phyloP scores from a whole-genome alignment of 805 yeast genomes.

The Wickerhamomyces bovis region DNA sequence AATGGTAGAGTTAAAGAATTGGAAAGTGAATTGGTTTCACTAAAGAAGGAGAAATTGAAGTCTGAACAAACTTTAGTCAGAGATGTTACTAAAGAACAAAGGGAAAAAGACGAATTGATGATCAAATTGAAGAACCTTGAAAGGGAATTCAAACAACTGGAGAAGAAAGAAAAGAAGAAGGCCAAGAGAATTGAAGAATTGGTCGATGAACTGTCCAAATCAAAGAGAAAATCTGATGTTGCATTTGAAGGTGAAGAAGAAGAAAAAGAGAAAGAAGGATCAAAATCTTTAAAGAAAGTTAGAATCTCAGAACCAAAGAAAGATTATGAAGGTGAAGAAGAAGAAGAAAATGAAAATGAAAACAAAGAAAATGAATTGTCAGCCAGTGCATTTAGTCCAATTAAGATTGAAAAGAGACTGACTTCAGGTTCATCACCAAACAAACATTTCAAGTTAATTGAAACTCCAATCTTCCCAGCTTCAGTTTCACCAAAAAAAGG shows the following conservation, averaged over 20 bases:
- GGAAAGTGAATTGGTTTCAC: not conserved
- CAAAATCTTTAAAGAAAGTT: not conserved
- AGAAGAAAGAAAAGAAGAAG: slow-evolving; percentile 14
- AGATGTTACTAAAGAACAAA: slow-evolving; percentile 2
- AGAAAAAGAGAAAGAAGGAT: not conserved
- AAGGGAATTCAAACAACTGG: not conserved
- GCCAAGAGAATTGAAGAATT: slow-evolving; percentile 11
- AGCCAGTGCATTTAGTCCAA: slow-evolving; percentile 7
- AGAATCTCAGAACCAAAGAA: not conserved
- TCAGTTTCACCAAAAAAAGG: slow-evolving; percentile 8
- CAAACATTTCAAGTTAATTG: slow-evolving; percentile 16
- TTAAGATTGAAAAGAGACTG: not conserved
- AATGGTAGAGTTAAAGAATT: not conserved
- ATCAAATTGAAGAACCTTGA: not conserved
- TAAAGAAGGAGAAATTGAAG: not conserved
- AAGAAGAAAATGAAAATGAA: slow-evolving; percentile 3
- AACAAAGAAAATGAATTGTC: slow-evolving; percentile 8
- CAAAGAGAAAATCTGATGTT: slow-evolving; percentile 15
- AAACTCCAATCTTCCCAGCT: slow-evolving; percentile 6
- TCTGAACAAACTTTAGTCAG: not conserved
- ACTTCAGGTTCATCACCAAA: slow-evolving; percentile 9
- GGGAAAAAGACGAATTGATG: slow-evolving; percentile 1
- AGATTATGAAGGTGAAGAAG: slow-evolving; percentile 1
- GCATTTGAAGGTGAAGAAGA: not conserved
- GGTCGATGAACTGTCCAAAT: not conserved